A percentile compares a stretch with the other conserved stretches of the same genome.
phyloP scores from a whole-genome alignment of 768 basidiomycete genomes.

The Pleurotus eryngii region DNA sequence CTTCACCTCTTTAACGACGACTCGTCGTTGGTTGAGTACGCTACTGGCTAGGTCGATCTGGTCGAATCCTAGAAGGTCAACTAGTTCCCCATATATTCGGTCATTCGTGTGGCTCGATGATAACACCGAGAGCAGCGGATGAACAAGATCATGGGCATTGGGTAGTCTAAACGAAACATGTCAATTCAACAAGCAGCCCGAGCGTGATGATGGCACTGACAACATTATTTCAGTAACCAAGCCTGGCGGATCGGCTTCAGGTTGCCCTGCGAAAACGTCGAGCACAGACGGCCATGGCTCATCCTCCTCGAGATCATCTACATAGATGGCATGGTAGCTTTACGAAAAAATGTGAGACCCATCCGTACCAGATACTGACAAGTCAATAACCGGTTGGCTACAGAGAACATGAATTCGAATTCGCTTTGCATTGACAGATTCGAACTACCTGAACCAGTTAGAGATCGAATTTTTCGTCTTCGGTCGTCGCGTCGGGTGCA shows the following conservation, averaged over 20 bases:
- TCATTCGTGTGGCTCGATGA: conserved; percentile 55
- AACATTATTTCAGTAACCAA: conserved; percentile 18
- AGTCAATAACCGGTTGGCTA: no score
- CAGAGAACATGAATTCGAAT: no score
- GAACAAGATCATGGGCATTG: conserved; percentile 22
- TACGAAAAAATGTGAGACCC: no score
- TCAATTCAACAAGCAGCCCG: no score
- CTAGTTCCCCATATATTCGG: conserved; percentile 72
- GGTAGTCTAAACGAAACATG: conserved; percentile 19
- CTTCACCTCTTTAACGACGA: conserved; percentile 48
- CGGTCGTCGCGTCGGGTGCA: no score
- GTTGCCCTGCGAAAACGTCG: conserved; percentile 20
- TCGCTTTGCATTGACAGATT: no score
- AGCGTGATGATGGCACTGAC: conserved; percentile 16
- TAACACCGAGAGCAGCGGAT: conserved; percentile 35
- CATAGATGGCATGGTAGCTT: neutral
- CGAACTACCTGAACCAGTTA: no score
- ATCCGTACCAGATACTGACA: no score
- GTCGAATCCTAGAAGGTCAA: conserved; percentile 82
- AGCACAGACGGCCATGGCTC: conserved; percentile 30
- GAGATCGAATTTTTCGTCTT: no score
- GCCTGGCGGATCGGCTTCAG: neutral
- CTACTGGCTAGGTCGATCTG: conserved; percentile 76
- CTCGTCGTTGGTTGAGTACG: conserved; percentile 55
- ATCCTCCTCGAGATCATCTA: conserved; percentile 8